Evolutionary conservation across 805 yeast species (phyloP).

Genomic region (Kodamaea nitidulidarum): DNA sequence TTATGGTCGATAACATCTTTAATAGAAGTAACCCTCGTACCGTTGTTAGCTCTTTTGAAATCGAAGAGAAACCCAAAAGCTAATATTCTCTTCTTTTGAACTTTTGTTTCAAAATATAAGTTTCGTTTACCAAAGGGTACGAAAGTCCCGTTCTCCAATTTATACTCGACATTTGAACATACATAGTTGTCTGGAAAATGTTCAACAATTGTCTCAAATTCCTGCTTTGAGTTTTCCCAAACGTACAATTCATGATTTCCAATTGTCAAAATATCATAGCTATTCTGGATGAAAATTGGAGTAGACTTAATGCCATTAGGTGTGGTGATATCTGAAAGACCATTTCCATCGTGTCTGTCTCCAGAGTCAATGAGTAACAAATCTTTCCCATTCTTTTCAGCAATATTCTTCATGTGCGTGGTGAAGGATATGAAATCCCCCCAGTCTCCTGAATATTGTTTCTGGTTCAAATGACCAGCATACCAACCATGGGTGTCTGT

Average conservation of each 20-base stretch:
- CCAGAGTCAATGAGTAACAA: constrained; percentile 81
- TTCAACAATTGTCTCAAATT: constrained; percentile 56
- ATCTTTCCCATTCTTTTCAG: constrained; percentile 51
- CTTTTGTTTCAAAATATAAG: constrained; percentile 61
- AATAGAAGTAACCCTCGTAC: constrained; percentile 63
- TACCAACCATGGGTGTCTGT: constrained; percentile 98
- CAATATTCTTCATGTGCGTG: constrained; percentile 42
- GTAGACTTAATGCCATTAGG: constrained; percentile 69
- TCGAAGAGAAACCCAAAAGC: constrained; percentile 79
- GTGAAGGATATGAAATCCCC: constrained; percentile 82
- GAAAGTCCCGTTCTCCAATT: constrained; percentile 39
- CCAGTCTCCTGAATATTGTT: constrained; percentile 81
- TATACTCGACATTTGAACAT: constrained; percentile 65
- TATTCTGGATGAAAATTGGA: constrained; percentile 56
- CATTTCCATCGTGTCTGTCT: constrained; percentile 93
- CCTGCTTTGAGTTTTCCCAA: constrained; percentile 59
- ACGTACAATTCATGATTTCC: constrained; percentile 91
- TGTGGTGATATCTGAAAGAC: constrained; percentile 71
- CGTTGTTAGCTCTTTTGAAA: constrained; percentile 56
- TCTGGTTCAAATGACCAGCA: constrained; percentile 81
- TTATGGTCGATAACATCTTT: constrained; percentile 46
- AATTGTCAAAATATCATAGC: constrained; percentile 74
- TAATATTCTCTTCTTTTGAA: constrained; percentile 48
- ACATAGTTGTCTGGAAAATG: constrained; percentile 63
- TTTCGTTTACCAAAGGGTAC: constrained; percentile 67